These are phyloP conservation scores for Ophioceras dolichostomum DNA, from an alignment of 2,329 filamentous ascomycete species.

Conservation along the genomic window DNA sequence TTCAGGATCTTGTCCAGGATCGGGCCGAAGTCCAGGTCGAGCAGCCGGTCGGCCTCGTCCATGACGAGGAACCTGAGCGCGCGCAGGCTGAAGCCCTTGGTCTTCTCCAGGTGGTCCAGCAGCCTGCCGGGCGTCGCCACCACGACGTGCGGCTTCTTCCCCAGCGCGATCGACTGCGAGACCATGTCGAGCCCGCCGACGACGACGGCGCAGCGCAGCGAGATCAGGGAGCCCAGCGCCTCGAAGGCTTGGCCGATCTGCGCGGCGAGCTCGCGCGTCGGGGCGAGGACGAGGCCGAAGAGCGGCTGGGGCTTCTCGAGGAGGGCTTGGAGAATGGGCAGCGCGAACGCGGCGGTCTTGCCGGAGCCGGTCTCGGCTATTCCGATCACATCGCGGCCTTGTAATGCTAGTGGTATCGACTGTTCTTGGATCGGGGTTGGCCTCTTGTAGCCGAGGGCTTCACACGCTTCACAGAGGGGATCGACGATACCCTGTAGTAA, in stretches of 20 bases:
- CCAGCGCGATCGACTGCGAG: conserved; percentile 75
- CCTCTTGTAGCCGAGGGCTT: conserved; percentile 65
- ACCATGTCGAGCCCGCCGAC: conserved; percentile 97
- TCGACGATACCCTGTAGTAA: conserved; percentile 74
- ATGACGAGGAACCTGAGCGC: conserved; percentile 81
- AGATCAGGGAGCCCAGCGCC: conserved; percentile 74
- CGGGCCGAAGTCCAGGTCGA: conserved; percentile 40
- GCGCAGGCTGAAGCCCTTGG: conserved; percentile 83
- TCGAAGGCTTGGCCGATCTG: conserved; percentile 87
- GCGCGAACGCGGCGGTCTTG: conserved; percentile 89
- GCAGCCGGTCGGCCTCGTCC: conserved; percentile 84
- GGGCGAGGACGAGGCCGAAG: conserved; percentile 83
- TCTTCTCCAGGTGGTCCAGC: conserved; percentile 89
- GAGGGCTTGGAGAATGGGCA: conserved; percentile 84
- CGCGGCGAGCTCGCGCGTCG: conserved; percentile 83
- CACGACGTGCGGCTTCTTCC: conserved; percentile 91
- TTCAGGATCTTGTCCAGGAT: conserved; percentile 66
- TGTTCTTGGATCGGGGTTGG: conserved; percentile 85
- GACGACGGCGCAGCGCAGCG: conserved; percentile 74
- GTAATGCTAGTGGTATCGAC: conserved; percentile 68
- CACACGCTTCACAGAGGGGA: conserved; percentile 79
- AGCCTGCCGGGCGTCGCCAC: conserved; percentile 86
- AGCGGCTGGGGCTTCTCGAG: conserved; percentile 78
- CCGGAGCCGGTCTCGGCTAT: conserved; percentile 91
- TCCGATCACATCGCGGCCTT: conserved; percentile 79